Percentiles rank a stretch among this genome's conserved stretches.
phyloP scores from a whole-genome alignment of 805 yeast genomes.

The Hanseniaspora osmophila region DNA sequence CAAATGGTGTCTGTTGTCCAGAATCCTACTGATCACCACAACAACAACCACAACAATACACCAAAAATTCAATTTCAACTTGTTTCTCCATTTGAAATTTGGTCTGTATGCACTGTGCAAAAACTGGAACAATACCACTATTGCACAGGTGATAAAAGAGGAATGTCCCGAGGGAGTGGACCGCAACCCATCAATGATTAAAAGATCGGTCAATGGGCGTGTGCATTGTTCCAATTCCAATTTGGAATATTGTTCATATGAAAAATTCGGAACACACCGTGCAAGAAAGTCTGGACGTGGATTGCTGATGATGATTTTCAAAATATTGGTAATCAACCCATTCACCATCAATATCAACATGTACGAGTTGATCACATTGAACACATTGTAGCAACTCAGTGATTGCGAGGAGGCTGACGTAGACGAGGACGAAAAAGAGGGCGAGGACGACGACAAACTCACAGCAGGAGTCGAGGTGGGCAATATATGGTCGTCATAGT shows the following conservation, averaged over 20 bases:
- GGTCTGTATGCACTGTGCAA: constrained; percentile 13
- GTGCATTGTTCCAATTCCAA: not conserved
- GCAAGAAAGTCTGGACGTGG: constrained; percentile 20
- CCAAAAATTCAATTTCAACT: constrained; percentile 12
- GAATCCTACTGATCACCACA: constrained; percentile 17
- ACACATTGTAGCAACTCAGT: constrained; percentile 5
- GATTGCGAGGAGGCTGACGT: not conserved
- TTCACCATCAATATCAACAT: constrained; percentile 12
- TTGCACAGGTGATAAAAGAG: constrained; percentile 13
- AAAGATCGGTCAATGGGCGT: constrained; percentile 9
- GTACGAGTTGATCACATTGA: constrained; percentile 13
- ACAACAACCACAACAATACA: constrained; percentile 12
- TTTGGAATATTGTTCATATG: not conserved
- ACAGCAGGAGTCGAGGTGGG: no score
- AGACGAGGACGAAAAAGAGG: not conserved
- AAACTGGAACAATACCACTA: constrained; percentile 11
- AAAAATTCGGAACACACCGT: constrained; percentile 12
- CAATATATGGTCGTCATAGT: not conserved
- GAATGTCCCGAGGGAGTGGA: constrained; percentile 23
- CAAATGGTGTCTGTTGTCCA: constrained; percentile 22
- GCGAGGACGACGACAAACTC: not conserved
- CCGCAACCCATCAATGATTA: constrained; percentile 18
- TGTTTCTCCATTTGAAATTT: constrained; percentile 6
- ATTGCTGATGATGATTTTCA: constrained; percentile 17
- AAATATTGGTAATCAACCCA: constrained; percentile 16